Percentiles rank a stretch among this genome's conserved stretches.
Conservation (phyloP, 192 early-diverging fungal genomes). For the Hyaloraphidium curvatum region DNA sequence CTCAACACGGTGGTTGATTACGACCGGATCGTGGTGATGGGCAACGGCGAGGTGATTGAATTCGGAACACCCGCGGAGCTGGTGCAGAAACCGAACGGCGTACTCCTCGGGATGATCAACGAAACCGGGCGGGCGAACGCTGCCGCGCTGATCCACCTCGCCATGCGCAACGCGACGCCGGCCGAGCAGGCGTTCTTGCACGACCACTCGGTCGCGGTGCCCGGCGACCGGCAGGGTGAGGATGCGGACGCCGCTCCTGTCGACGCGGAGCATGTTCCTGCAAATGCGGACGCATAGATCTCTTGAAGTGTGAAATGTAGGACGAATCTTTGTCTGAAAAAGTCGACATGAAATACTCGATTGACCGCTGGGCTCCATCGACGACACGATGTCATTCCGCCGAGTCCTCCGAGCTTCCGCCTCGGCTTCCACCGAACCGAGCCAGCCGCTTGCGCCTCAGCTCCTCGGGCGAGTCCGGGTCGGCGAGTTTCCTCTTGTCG, state of each 20-base stretch:
- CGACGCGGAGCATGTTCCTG: no score
- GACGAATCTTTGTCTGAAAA: no score
- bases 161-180: no score
- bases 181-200: no score
- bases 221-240: no score
- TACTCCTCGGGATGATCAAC: neutral
- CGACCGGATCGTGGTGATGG: slow-evolving; percentile 19
- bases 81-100: neutral
- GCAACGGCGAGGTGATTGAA: slow-evolving; percentile 20
- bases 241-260: no score
- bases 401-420: neutral
- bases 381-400: neutral
- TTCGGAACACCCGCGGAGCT: neutral
- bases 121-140: no score
- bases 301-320: no score
- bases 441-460: neutral
- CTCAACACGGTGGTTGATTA: slow-evolving; percentile 40
- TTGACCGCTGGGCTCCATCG: neutral
- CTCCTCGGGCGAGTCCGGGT: neutral
- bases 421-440: neutral
- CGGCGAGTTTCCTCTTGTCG: no score
- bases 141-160: no score
- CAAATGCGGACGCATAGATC: no score
- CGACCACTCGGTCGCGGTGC: no score
- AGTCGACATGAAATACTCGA: neutral